Percentiles rank a stretch among this genome's conserved stretches.
phyloP scores from a whole-genome alignment of 805 yeast species.

The Metschnikowia proteae region DNA sequence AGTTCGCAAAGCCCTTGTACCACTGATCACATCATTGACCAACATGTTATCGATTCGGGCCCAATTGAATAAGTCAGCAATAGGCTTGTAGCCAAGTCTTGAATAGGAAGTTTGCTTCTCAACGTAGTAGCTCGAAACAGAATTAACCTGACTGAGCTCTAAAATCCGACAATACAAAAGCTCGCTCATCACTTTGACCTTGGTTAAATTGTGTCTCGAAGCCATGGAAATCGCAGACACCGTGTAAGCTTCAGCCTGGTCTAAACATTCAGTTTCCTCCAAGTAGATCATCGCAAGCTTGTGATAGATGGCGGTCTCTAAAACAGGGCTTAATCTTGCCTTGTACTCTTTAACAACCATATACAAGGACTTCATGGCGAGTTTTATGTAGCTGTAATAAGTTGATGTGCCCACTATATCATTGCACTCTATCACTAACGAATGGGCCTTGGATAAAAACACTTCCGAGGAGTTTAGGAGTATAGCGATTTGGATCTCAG shows the following conservation, averaged over 20 bases:
- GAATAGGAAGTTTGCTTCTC: conserved; percentile 8
- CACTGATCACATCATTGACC: conserved; percentile 23
- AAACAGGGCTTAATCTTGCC: conserved; percentile 24
- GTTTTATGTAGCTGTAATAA: conserved; percentile 12
- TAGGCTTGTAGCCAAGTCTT: conserved; percentile 11
- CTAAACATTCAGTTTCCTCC: conserved; percentile 39
- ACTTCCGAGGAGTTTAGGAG: conserved; percentile 11
- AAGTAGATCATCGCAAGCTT: conserved; percentile 36
- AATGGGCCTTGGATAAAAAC: conserved; percentile 13
- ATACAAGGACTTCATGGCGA: conserved; percentile 14
- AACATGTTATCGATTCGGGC: conserved; percentile 30
- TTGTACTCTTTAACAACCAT: conserved; percentile 28
- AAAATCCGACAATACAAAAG: conserved; percentile 37
- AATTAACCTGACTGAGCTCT: conserved; percentile 16
- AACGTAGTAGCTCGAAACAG: conserved; percentile 5
- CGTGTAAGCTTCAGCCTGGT: conserved; percentile 39
- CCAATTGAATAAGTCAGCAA: conserved; percentile 28
- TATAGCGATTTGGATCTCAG: conserved; percentile 9
- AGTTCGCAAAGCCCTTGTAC: conserved; percentile 20
- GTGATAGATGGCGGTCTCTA: conserved; percentile 32
- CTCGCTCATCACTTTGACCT: conserved; percentile 29
- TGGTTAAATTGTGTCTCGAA: conserved; percentile 21
- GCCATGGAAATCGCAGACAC: conserved; percentile 29
- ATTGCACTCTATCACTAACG: conserved; percentile 13
- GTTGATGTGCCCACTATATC: conserved; percentile 10